A percentile compares a stretch with the other conserved stretches of the same genome.
These are phyloP conservation scores for Groenewaldozyma tartarivorans DNA, from an alignment of 805 yeast species.

Conservation along the genomic window DNA sequence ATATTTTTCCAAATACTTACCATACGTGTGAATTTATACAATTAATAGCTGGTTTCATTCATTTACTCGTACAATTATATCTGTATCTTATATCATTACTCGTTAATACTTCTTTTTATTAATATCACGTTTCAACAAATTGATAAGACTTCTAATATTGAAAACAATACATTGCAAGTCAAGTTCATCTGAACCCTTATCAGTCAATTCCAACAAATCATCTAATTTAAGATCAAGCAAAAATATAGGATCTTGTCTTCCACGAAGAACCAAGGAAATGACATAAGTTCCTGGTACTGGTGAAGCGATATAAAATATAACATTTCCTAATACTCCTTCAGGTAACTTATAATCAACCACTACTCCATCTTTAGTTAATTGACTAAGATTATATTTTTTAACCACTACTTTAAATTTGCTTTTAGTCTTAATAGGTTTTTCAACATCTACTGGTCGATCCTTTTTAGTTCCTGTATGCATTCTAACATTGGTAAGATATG, in stretches of 20 bases:
- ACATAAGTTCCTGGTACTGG: constrained; percentile 26
- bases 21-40: too few species aligned
- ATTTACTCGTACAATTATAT: not conserved
- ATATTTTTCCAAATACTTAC: too few species aligned
- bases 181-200: constrained; percentile 17
- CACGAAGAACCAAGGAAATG: constrained; percentile 23
- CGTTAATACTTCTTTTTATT: constrained; percentile 9
- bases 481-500: constrained; percentile 28
- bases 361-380: constrained; percentile 21
- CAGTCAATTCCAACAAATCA: constrained; percentile 25
- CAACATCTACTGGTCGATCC: constrained; percentile 15
- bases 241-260: constrained; percentile 23
- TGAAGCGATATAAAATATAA: constrained; percentile 21
- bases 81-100: not conserved
- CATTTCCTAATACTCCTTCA: constrained; percentile 15
- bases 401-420: constrained; percentile 14
- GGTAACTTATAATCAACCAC: constrained; percentile 22
- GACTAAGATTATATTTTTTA: constrained; percentile 20
- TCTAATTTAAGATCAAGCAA: constrained; percentile 26
- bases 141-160: constrained; percentile 18
- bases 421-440: constrained; percentile 5
- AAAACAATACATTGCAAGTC: constrained; percentile 25
- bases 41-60: too few species aligned
- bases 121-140: constrained; percentile 20
- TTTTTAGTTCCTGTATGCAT: constrained; percentile 23